Base-by-base conservation (phyloP, 1,284 basidiomycete genomes). In the Ceratobasidium theobromae region DNA sequence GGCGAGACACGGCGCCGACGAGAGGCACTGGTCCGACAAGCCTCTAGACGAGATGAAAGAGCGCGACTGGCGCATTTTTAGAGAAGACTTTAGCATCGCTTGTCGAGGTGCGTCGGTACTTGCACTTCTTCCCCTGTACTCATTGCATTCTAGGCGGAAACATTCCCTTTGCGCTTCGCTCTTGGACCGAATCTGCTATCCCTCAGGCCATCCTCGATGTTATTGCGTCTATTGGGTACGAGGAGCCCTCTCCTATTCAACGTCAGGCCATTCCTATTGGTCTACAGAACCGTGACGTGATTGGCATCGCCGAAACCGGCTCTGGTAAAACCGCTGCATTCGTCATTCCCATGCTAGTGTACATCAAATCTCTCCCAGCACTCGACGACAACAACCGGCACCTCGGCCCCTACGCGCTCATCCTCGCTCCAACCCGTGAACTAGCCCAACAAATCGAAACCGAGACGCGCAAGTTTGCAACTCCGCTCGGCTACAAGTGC, bases 311-410 rank as follows among this genome's bases (percentile, higher is more conserved):
- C 68, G 96, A 99, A 78, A 99, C 97, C 57, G 93, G 94, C 81
- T 98, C 96, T 72, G 96, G 96, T 75, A 99, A 99, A 81, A 99
- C 96, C 14, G 96, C 95, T n/a, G 94, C 95, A 1, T 99, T 98
- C 77, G 94, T 98, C 68, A 96, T 99, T 62, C 96, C 96, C 18
- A 96, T 99, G 93, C 82, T 99, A 53, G 82, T 93, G 30, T 98
- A 98, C 79, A 98, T 99, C 72, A 86, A 87, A 27, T 84, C 85
- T 62, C 81, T 98, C 51, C 91, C 95, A 16, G 84, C 84, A 0
- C 85, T 99, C 71, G 86, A 86, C 55, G 96, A 98, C 71, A 93
- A 95, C 32, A 98, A 89, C 72, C 85, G 93, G 67, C 92, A 97
- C 76, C 80, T 95, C 57, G 96, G 96, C 30, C 97, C 96, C 0